These are phyloP conservation scores for Solanum acaule DNA, from an alignment of 257 asterid genomes.

Conservation along the genomic window DNA sequence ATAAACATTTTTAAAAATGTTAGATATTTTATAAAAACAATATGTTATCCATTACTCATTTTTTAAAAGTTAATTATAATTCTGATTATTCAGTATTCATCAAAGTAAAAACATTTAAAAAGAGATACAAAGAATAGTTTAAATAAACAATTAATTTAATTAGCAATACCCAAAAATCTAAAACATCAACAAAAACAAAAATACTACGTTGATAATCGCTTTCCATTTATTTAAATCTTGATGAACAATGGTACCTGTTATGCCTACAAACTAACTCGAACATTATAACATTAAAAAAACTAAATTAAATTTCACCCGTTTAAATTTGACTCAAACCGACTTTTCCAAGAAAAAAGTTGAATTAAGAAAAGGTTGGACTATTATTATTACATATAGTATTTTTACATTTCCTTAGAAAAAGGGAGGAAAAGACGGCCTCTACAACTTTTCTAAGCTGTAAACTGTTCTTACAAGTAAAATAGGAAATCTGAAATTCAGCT, in stretches of 20 bases:
- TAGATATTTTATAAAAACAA: not conserved
- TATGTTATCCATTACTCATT: not conserved
- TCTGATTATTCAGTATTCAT: rapidly evolving
- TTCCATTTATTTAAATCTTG: not conserved
- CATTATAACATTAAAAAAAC: not conserved
- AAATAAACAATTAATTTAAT: not conserved
- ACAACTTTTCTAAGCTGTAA: not conserved
- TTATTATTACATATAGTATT: not conserved
- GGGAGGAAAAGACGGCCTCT: not conserved
- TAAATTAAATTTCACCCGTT: not conserved
- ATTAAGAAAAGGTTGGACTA: not conserved
- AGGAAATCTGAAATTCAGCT: not conserved
- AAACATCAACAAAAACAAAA: not conserved
- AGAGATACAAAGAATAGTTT: not conserved
- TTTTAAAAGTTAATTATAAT: too few species aligned
- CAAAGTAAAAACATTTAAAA: not conserved
- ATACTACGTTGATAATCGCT: too few species aligned
- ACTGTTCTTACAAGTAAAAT: not conserved
- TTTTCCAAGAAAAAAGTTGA: too few species aligned
- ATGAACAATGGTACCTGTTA: rapidly evolving
- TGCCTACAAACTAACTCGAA: not conserved
- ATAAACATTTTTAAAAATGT: not conserved
- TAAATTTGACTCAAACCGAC: not conserved
- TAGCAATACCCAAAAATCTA: not conserved
- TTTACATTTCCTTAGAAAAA: not conserved